Conservation (phyloP, 306 rosid genomes). For the Lotus japonicus region DNA sequence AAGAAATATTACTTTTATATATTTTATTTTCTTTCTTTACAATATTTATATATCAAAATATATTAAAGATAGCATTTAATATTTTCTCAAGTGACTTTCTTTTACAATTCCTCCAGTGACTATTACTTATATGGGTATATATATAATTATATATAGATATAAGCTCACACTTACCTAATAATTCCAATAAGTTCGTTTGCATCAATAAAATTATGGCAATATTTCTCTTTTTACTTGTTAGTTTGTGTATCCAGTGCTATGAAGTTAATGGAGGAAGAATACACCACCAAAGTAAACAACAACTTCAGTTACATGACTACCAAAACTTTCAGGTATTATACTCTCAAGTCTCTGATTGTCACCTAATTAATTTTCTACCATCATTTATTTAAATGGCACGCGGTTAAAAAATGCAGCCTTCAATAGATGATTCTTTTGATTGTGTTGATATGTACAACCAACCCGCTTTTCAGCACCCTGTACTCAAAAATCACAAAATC, state of each 20-base stretch:
- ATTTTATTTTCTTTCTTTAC: no score
- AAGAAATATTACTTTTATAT: no score
- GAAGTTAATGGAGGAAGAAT: background rate
- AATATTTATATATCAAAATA: no score
- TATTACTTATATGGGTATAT: no score
- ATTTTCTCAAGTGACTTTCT: no score
- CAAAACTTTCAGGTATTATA: background rate
- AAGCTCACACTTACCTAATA: no score
- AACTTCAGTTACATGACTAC: background rate
- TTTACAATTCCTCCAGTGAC: no score
- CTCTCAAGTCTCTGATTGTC: background rate
- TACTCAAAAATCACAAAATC: background rate
- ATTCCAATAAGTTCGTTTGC: background rate
- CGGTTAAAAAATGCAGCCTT: background rate
- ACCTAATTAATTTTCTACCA: background rate
- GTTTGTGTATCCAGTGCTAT: background rate
- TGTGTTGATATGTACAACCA: slow-evolving; percentile 5
- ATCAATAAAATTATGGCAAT: background rate
- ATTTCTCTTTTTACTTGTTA: background rate
- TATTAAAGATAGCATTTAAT: no score
- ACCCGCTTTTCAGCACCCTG: background rate
- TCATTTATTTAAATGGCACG: background rate
- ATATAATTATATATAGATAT: no score
- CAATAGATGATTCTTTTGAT: background rate
- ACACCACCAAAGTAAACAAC: background rate